Evolutionary conservation across 257 asterid species (phyloP).

Genomic region (Gentiana macrophylla): DNA sequence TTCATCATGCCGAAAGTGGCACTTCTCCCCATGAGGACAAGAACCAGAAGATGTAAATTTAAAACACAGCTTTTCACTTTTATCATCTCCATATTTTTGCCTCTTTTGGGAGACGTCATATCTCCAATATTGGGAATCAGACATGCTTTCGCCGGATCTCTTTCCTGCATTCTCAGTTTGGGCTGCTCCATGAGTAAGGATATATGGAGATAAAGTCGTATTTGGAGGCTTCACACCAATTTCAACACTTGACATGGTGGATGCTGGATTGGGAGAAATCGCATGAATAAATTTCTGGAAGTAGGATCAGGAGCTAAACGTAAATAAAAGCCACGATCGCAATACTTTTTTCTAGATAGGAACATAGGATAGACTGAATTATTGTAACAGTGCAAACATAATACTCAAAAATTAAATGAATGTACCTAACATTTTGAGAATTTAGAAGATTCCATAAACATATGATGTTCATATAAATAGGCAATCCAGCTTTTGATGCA

Average conservation of each 20-base stretch:
- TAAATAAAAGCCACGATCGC: conserved; percentile 3
- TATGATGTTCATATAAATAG: too few species aligned
- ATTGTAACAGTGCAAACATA: neutral
- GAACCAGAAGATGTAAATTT: conserved; percentile 79
- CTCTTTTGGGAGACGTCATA: conserved; percentile 75
- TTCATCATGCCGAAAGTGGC: conserved; percentile 79
- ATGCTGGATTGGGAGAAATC: conserved; percentile 89
- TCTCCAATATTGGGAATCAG: conserved; percentile 91
- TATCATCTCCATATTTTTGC: conserved; percentile 71
- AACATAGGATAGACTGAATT: too few species aligned
- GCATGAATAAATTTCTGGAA: conserved; percentile 94
- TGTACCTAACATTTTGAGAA: too few species aligned
- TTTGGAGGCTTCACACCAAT: conserved; percentile 61
- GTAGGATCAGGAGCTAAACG: conserved; percentile 5
- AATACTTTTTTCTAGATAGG: neutral
- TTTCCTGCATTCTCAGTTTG: conserved; percentile 36
- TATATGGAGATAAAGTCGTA: conserved; percentile 69
- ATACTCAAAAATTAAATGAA: neutral
- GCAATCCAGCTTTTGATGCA: too few species aligned
- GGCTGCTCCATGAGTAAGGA: conserved; percentile 23
- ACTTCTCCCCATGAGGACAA: conserved; percentile 80
- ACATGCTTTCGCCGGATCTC: conserved; percentile 42
- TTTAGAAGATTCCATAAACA: too few species aligned
- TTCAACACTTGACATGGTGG: conserved; percentile 69
- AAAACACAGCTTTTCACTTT: conserved; percentile 62